Conservation (phyloP, 805 yeast species). For the Myxozyma udenii region DNA sequence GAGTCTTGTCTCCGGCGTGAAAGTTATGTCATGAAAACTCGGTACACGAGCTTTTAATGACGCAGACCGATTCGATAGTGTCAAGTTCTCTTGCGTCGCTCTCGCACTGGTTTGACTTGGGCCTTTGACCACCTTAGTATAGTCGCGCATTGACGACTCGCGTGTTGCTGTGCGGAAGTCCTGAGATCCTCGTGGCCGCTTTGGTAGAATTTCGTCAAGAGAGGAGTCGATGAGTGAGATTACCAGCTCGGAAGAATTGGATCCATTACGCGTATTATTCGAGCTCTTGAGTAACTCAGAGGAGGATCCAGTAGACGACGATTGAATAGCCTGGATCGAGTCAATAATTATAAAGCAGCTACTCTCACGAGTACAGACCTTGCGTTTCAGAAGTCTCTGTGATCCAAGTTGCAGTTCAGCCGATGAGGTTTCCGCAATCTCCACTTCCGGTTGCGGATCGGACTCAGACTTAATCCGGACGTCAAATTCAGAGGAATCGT, state of each 20-base stretch:
- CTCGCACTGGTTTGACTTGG: no score
- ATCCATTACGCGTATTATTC: background rate
- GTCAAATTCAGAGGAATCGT: constrained; percentile 8
- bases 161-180: no score
- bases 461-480: background rate
- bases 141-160: no score
- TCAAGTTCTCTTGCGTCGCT: no score
- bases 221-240: no score
- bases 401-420: background rate
- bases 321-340: background rate
- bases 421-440: constrained; percentile 54
- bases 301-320: background rate
- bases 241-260: constrained; percentile 55
- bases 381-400: background rate
- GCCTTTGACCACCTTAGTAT: no score
- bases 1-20: constrained; percentile 3
- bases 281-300: background rate
- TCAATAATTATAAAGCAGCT: no score
- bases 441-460: background rate
- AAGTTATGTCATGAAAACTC: background rate
- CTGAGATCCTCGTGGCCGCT: no score
- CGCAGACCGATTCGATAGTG: no score
- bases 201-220: no score
- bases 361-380: no score
- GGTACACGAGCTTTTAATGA: no score